Percentiles rank a stretch among this genome's conserved stretches.
phyloP scores from a whole-genome alignment of 2,329 filamentous ascomycete species.

The Daldinia sp. region DNA sequence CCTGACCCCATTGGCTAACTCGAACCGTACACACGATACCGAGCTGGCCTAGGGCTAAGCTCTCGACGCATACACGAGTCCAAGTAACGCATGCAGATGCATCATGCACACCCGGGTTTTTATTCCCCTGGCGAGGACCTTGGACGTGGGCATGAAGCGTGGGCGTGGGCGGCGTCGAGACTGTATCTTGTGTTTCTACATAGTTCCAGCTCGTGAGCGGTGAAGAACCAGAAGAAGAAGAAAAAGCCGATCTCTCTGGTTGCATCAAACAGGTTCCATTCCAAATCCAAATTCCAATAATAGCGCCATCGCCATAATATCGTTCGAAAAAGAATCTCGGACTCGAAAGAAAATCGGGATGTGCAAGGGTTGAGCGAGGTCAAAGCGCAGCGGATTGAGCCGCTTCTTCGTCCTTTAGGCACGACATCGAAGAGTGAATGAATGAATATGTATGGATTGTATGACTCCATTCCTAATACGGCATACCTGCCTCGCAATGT shows the following conservation, averaged over 20 bases:
- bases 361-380: constrained; percentile 2
- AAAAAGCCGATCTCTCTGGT: neutral
- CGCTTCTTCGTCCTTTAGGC: constrained; percentile 19
- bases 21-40: neutral
- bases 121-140: neutral
- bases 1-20: constrained; percentile 19
- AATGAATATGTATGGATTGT: neutral
- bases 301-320: constrained; percentile 23
- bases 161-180: neutral
- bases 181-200: neutral
- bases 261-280: constrained; percentile 2
- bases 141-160: neutral
- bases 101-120: neutral
- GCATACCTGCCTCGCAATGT: neutral
- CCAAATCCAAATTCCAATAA: too few species aligned
- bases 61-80: constrained; percentile 5
- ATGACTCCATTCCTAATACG: constrained; percentile 18
- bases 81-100: constrained; percentile 2
- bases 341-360: constrained; percentile 21
- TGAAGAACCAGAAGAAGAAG: neutral
- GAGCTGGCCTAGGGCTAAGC: constrained; percentile 2
- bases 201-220: constrained; percentile 5
- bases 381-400: constrained; percentile 20
- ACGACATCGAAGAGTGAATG: neutral
- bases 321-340: constrained; percentile 18